phyloP scores from a whole-genome alignment of 1,284 basidiomycete species.

The Apiotrichum mycotoxinovorans region DNA sequence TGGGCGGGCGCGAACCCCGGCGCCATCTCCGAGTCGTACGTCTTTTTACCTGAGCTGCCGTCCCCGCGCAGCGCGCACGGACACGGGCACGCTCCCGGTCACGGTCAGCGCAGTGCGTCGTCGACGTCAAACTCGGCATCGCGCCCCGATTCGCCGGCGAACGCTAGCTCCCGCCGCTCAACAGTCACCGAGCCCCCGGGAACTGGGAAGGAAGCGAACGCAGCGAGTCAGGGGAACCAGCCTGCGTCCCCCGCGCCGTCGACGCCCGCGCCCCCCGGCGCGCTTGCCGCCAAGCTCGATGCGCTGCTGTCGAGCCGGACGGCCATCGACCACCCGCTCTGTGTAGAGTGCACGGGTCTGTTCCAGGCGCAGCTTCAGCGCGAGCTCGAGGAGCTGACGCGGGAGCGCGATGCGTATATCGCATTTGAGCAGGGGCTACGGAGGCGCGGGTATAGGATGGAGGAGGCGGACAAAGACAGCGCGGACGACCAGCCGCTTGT shows the following conservation, averaged over 20 bases:
- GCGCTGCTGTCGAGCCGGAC: slow-evolving; percentile 73
- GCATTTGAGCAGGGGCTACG: slow-evolving; percentile 80
- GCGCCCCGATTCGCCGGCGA: slow-evolving; percentile 57
- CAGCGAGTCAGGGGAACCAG: too few relatives aligned
- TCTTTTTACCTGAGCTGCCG: slow-evolving; percentile 68
- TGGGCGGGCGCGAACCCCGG: slow-evolving; percentile 56
- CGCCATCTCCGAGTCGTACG: slow-evolving; percentile 70
- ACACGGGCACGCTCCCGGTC: too few relatives aligned
- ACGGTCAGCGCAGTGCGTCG: not conserved
- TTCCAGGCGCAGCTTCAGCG: slow-evolving; percentile 71
- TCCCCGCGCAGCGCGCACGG: too few relatives aligned
- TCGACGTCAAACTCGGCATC: slow-evolving; percentile 20
- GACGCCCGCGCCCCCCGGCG: slow-evolving; percentile 25
- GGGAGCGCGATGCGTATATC: slow-evolving; percentile 87
- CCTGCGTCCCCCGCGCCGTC: slow-evolving; percentile 18
- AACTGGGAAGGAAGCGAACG: too few relatives aligned
- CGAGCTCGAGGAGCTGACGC: slow-evolving; percentile 83
- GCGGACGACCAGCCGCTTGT: slow-evolving; percentile 59
- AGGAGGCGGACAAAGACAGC: not conserved
- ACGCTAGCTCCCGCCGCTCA: slow-evolving; percentile 32
- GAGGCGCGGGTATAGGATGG: slow-evolving; percentile 21
- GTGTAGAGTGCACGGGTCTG: slow-evolving; percentile 85
- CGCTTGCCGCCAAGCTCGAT: slow-evolving; percentile 56
- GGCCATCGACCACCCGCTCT: slow-evolving; percentile 90
- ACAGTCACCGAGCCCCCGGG: not conserved